A percentile compares a stretch with the other conserved stretches of the same genome.
These are phyloP conservation scores for Lactarius tabidus DNA, from an alignment of 768 basidiomycete species.

Conservation along the genomic window DNA sequence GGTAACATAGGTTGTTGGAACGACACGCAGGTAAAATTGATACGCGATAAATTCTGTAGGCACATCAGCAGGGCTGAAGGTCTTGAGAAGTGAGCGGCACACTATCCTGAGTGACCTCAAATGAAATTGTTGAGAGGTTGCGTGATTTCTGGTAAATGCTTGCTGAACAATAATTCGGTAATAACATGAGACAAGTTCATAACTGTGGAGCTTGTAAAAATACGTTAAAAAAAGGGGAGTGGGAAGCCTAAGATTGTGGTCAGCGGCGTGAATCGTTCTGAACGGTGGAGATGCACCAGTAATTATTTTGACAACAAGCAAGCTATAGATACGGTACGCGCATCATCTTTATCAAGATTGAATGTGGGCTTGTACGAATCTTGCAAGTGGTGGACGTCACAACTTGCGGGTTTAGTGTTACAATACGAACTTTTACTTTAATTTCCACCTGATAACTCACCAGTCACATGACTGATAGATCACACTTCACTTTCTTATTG, in stretches of 20 bases:
- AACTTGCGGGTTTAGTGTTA: no score
- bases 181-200: constrained; percentile 98
- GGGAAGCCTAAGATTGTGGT: constrained; percentile 65
- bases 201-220: constrained; percentile 40
- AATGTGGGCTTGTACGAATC: no score
- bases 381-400: no score
- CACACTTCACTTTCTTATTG: no score
- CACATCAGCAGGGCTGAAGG: constrained; percentile 12
- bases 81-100: constrained; percentile 32
- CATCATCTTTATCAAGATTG: no score
- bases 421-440: no score
- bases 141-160: constrained; percentile 90
- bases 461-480: no score
- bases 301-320: no score
- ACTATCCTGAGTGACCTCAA: constrained; percentile 69
- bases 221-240: background rate
- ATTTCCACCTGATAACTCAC: no score
- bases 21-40: constrained; percentile 93
- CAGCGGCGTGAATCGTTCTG: no score
- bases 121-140: constrained; percentile 93
- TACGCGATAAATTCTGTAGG: constrained; percentile 77
- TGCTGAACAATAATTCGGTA: constrained; percentile 94
- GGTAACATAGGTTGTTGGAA: constrained; percentile 89
- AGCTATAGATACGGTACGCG: no score
- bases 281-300: no score